Percentiles rank a stretch among this genome's conserved stretches.
These are phyloP conservation scores for Triangularia verruculosa DNA, from an alignment of 2,329 filamentous ascomycete genomes.

Conservation along the genomic window DNA sequence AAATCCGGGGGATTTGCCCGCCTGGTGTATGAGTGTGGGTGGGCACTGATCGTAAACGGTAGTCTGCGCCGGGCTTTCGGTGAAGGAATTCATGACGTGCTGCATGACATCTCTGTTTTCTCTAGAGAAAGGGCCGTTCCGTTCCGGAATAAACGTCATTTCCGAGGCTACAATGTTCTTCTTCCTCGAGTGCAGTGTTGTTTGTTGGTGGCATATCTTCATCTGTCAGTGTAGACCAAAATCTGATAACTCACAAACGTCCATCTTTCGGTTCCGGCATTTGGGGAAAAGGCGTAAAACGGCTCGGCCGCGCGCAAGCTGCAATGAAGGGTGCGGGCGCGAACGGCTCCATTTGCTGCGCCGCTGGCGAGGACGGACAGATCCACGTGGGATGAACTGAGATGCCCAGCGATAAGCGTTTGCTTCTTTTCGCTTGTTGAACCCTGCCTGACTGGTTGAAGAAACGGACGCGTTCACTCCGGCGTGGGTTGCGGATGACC, in stretches of 20 bases:
- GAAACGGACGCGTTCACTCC: neutral
- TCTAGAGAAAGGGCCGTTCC: neutral
- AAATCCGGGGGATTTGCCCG: neutral
- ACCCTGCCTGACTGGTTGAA: neutral
- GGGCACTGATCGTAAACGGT: neutral
- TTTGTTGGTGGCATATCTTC: neutral
- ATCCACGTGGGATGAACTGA: constrained; percentile 7
- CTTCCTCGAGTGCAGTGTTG: neutral
- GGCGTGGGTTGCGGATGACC: neutral
- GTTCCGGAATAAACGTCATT: neutral
- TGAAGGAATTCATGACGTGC: neutral
- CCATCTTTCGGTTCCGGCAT: neutral
- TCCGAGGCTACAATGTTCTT: neutral
- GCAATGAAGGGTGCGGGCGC: neutral
- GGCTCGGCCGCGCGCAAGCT: neutral
- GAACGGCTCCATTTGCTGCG: constrained; percentile 4
- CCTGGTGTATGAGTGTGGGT: neutral
- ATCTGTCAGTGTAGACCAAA: neutral
- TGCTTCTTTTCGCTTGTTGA: constrained; percentile 1
- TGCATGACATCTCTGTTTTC: neutral
- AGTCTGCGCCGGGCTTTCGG: neutral
- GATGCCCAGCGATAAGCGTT: constrained; percentile 3
- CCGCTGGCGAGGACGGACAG: constrained; percentile 9
- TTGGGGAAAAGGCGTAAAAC: constrained; percentile 3
- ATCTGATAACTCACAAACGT: neutral